Evolutionary conservation across 176 grass and related monocot species (phyloP).

Genomic region (Avena atlantica): DNA sequence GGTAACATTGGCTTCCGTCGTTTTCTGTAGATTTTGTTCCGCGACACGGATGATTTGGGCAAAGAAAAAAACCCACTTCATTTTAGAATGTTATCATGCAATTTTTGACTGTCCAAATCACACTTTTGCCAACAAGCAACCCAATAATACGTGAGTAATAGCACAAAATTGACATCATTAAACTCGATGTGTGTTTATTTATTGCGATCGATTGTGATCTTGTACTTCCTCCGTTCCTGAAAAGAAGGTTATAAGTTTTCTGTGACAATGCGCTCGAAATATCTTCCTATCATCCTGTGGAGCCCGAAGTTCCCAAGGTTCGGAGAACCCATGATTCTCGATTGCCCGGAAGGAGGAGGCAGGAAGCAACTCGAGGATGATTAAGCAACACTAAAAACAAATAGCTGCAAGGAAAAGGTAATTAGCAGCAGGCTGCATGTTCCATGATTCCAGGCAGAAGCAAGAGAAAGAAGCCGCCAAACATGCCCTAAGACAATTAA

Average conservation of each 20-base stretch:
- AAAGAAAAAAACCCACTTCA: background rate
- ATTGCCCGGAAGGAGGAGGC: conserved; percentile 12
- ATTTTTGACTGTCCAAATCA: background rate
- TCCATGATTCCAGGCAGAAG: conserved; percentile 13
- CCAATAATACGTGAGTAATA: background rate
- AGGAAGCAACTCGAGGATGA: conserved; percentile 34
- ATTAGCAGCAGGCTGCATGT: background rate
- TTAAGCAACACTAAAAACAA: conserved; percentile 32
- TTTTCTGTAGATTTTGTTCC: conserved; percentile 32
- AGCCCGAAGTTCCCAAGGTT: conserved; percentile 15
- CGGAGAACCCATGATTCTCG: conserved; percentile 23
- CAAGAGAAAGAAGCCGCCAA: conserved; percentile 9
- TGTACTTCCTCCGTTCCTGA: too few species aligned
- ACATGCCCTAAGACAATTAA: background rate
- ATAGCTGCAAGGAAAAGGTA: conserved; percentile 17
- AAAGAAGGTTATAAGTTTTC: too few species aligned
- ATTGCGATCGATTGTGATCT: background rate
- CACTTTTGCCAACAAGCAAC: background rate
- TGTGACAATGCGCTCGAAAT: background rate
- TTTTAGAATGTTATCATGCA: background rate
- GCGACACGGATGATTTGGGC: background rate
- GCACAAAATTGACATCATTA: background rate
- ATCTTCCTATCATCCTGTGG: conserved; percentile 25
- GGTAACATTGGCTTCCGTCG: background rate
- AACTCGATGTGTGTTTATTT: background rate